Evolutionary conservation across 768 basidiomycete genomes (phyloP), one percentile per base, ranked within the genome.

Genomic region (Serendipita indica): DNA sequence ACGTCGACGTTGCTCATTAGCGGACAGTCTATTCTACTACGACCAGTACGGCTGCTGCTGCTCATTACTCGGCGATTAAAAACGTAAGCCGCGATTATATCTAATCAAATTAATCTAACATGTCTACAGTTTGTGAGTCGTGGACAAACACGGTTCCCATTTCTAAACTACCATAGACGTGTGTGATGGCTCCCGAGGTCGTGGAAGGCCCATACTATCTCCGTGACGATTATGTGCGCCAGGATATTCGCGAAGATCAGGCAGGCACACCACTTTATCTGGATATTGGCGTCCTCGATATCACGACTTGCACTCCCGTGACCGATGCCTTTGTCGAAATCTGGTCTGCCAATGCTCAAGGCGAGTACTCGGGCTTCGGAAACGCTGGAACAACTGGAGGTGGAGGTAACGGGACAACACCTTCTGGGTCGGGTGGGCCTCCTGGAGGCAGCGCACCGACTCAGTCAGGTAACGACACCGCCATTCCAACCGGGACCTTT

Each of bases 281-380:
- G 34, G 72, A 74, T 62, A 62, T 73, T 43, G 71, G 71, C 4
- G 64, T 73, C 43, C 66, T 73, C 32, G 71, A 73, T 58, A 68
- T 69, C 41, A 66, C 66, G 7, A 72, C 69, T 30, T 74, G 73
- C 64, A 57, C 70, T 57, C 72, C 73, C 3, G 58, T 71, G 45
- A 43, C 56, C 5, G 67, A 69, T 59, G 67, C 67, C 22, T 67
- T 73, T 58, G 69, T 74, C 25, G 72, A 74, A 57, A 65, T 74
- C 22, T 74, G 70, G 70, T 60, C 64, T 46, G 27, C 67, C 67
- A 54, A 60, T 66, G 60, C 18, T 30, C 32, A 33, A 54, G 49
- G 49, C 22, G 10, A n/a, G n/a, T 54, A 54, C 30, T 54, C 49
- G 10, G 12, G 20, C 10, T 54, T 54, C 49, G 49, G 49, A 10